Evolutionary conservation across 306 rosid species (phyloP).

Genomic region (Castanea crenata): DNA sequence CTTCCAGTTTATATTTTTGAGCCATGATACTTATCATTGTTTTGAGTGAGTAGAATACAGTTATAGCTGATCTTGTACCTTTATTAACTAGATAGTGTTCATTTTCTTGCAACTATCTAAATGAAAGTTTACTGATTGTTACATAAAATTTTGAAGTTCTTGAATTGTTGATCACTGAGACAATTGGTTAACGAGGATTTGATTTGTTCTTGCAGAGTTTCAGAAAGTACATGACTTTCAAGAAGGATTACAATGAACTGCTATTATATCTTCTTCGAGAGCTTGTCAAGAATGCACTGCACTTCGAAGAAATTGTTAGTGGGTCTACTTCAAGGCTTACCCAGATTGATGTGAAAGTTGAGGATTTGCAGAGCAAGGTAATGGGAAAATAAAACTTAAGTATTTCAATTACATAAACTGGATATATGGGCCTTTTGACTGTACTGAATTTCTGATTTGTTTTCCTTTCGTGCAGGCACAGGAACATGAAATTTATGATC

Average conservation of each 20-base stretch:
- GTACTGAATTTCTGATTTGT: conserved; percentile 17
- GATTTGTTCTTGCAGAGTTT: conserved; percentile 63
- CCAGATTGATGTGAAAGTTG: conserved; percentile 68
- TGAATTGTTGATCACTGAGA: neutral
- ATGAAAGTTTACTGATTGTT: neutral
- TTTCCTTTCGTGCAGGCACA: conserved; percentile 64
- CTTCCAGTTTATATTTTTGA: neutral
- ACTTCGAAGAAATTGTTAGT: conserved; percentile 69
- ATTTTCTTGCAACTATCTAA: neutral
- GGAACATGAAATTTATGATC: conserved; percentile 83
- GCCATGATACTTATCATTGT: neutral
- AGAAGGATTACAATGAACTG: conserved; percentile 82
- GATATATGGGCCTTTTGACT: neutral
- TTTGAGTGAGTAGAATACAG: neutral
- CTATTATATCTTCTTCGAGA: conserved; percentile 70
- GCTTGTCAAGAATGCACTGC: conserved; percentile 82
- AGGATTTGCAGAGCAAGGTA: conserved; percentile 73
- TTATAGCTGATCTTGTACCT: neutral
- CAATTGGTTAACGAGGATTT: neutral
- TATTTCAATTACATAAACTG: conserved; percentile 9
- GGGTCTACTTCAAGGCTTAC: conserved; percentile 64
- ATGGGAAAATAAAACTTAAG: neutral
- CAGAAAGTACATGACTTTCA: conserved; percentile 83
- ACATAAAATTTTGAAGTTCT: neutral
- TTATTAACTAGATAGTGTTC: neutral